These are phyloP conservation scores for Pyricularia sp. DNA, from an alignment of 2,329 filamentous ascomycete genomes.

Conservation along the genomic window DNA sequence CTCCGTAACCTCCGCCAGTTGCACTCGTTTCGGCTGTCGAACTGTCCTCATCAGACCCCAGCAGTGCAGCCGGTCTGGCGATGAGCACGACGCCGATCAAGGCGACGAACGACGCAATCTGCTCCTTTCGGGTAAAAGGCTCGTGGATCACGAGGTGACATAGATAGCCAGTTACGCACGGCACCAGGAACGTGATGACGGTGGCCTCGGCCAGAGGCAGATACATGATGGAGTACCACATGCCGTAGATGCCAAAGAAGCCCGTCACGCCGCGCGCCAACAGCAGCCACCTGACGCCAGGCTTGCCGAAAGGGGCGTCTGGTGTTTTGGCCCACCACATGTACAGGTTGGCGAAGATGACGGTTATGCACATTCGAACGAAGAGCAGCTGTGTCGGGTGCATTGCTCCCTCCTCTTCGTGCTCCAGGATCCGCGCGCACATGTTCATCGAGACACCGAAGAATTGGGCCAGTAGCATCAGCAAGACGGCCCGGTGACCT, in stretches of 20 bases:
- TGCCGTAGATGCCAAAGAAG: slow-evolving; percentile 62
- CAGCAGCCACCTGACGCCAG: slow-evolving; percentile 54
- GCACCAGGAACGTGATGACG: slow-evolving; percentile 77
- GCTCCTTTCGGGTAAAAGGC: slow-evolving; percentile 65
- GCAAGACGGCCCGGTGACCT: slow-evolving; percentile 55
- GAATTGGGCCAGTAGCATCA: slow-evolving; percentile 63
- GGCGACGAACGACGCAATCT: slow-evolving; percentile 62
- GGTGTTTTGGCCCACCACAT: slow-evolving; percentile 60
- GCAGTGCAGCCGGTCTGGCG: slow-evolving; percentile 45
- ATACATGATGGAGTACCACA: slow-evolving; percentile 58
- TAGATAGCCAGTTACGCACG: slow-evolving; percentile 64
- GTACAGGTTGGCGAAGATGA: slow-evolving; percentile 51
- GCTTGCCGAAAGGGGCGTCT: slow-evolving; percentile 56
- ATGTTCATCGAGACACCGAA: slow-evolving; percentile 83
- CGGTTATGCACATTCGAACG: slow-evolving; percentile 63
- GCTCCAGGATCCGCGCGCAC: slow-evolving; percentile 61
- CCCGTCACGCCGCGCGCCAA: slow-evolving; percentile 20
- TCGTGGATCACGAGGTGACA: slow-evolving; percentile 65
- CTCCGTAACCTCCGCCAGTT: background rate
- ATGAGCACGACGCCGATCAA: slow-evolving; percentile 73
- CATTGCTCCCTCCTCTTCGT: slow-evolving; percentile 51
- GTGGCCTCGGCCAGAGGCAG: slow-evolving; percentile 78
- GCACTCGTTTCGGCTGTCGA: background rate
- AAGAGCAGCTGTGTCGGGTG: slow-evolving; percentile 80
- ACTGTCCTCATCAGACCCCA: slow-evolving; percentile 6